Evolutionary conservation across 2,329 filamentous ascomycete species (phyloP).

Genomic region (Botryotinia globosa): DNA sequence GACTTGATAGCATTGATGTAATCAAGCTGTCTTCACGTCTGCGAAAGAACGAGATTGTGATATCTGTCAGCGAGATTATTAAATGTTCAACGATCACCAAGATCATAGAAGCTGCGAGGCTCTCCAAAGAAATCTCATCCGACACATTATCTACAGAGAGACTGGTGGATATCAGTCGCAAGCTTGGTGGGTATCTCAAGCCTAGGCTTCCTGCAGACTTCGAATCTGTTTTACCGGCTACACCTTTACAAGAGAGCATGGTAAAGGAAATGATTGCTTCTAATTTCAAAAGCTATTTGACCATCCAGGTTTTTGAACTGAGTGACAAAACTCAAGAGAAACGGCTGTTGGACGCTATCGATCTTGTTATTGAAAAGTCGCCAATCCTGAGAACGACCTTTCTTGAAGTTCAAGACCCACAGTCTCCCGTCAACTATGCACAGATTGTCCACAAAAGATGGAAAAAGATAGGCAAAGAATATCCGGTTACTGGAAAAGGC

Average conservation of each 20-base stretch:
- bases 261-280: constrained; percentile 77
- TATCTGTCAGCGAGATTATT: constrained; percentile 77
- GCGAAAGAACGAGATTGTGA: constrained; percentile 54
- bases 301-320: constrained; percentile 73
- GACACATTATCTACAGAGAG: constrained; percentile 21
- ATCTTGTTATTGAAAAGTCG: constrained; percentile 53
- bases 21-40: constrained; percentile 79
- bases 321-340: constrained; percentile 51
- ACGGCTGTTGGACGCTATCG: constrained; percentile 61
- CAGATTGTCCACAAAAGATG: constrained; percentile 48
- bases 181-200: constrained; percentile 43
- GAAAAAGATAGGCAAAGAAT: not conserved
- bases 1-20: constrained; percentile 87
- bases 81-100: constrained; percentile 63
- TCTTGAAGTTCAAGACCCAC: constrained; percentile 59
- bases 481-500: not conserved
- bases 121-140: constrained; percentile 16
- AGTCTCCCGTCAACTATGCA: constrained; percentile 53
- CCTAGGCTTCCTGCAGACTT: constrained; percentile 43
- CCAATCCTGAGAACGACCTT: constrained; percentile 78
- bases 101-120: constrained; percentile 46
- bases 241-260: constrained; percentile 84
- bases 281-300: constrained; percentile 75
- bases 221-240: constrained; percentile 67
- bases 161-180: constrained; percentile 34